These are phyloP conservation scores for Aspergillus ruber DNA, from an alignment of 2,329 filamentous ascomycete genomes.

Conservation along the genomic window DNA sequence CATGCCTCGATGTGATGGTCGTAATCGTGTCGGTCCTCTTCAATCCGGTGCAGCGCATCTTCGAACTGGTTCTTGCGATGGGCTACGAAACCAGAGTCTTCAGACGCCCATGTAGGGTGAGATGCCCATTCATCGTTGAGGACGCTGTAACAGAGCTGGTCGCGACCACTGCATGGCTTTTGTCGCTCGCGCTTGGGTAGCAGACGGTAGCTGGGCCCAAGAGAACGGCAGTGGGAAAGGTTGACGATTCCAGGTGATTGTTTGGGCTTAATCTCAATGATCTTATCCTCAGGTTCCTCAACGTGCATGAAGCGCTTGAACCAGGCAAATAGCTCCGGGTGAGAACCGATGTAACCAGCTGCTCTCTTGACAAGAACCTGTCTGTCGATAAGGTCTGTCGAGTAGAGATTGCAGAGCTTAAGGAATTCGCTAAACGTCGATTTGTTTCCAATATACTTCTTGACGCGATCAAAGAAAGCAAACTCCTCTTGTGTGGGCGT, in stretches of 20 bases:
- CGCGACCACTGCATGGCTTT: slow-evolving; percentile 86
- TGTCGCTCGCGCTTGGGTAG: slow-evolving; percentile 85
- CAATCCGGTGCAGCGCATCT: slow-evolving; percentile 88
- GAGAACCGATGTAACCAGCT: slow-evolving; percentile 77
- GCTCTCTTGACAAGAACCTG: slow-evolving; percentile 77
- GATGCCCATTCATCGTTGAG: slow-evolving; percentile 98
- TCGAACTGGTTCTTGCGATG: slow-evolving; percentile 95
- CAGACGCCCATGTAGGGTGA: slow-evolving; percentile 96
- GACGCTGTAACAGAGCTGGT: slow-evolving; percentile 88
- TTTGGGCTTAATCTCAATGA: slow-evolving; percentile 71
- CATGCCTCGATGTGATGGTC: slow-evolving; percentile 98
- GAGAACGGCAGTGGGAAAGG: slow-evolving; percentile 88
- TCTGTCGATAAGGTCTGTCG: slow-evolving; percentile 83
- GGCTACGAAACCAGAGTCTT: slow-evolving; percentile 95
- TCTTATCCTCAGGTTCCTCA: slow-evolving; percentile 63
- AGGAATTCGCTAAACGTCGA: slow-evolving; percentile 91
- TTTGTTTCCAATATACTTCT: slow-evolving; percentile 92
- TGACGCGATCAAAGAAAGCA: slow-evolving; percentile 89
- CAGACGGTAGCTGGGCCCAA: slow-evolving; percentile 89
- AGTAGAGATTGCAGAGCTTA: slow-evolving; percentile 94
- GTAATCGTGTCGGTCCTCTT: slow-evolving; percentile 97
- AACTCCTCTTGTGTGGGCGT: slow-evolving; percentile 80
- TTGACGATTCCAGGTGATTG: slow-evolving; percentile 74
- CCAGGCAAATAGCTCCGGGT: slow-evolving; percentile 79
- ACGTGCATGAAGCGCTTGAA: slow-evolving; percentile 80